These are phyloP conservation scores for Taphrina deformans DNA, from an alignment of 1,139 yeast species.

Conservation along the genomic window DNA sequence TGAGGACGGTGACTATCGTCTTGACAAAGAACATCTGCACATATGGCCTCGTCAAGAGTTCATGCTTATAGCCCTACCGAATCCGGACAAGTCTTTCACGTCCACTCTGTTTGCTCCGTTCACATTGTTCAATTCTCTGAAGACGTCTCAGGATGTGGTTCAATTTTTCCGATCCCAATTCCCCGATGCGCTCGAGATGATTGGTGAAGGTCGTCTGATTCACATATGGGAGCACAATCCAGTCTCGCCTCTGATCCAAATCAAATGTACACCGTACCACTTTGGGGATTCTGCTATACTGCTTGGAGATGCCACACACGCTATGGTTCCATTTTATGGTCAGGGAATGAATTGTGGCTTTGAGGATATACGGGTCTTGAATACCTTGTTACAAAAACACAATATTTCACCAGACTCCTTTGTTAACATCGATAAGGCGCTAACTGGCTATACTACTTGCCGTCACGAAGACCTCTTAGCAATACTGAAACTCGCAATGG, in stretches of 20 bases:
- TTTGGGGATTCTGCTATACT: conserved; percentile 63
- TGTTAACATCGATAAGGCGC: conserved; percentile 54
- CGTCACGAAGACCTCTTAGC: conserved; percentile 71
- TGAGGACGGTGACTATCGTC: conserved; percentile 39
- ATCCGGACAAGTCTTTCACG: conserved; percentile 63
- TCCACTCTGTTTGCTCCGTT: conserved; percentile 87
- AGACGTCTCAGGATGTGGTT: conserved; percentile 47
- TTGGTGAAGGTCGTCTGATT: conserved; percentile 60
- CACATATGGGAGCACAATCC: conserved; percentile 63
- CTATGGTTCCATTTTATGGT: conserved; percentile 96
- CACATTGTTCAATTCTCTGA: conserved; percentile 59
- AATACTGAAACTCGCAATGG: conserved; percentile 74
- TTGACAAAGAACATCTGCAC: conserved; percentile 78
- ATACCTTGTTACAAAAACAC: conserved; percentile 43
- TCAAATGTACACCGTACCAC: conserved; percentile 59
- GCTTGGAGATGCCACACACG: conserved; percentile 92
- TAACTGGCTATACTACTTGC: conserved; percentile 56
- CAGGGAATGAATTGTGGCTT: conserved; percentile 98
- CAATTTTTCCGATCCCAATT: conserved; percentile 62
- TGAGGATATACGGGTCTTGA: conserved; percentile 74
- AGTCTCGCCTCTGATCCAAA: conserved; percentile 68
- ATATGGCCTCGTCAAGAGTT: conserved; percentile 88
- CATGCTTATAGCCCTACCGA: conserved; percentile 90
- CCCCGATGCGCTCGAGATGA: conserved; percentile 69
- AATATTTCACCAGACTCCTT: conserved; percentile 53